Percentiles rank a stretch among this genome's conserved stretches.
Evolutionary conservation across 2,329 filamentous ascomycete genomes (phyloP).

Genomic region (Microascus cirrosus): DNA sequence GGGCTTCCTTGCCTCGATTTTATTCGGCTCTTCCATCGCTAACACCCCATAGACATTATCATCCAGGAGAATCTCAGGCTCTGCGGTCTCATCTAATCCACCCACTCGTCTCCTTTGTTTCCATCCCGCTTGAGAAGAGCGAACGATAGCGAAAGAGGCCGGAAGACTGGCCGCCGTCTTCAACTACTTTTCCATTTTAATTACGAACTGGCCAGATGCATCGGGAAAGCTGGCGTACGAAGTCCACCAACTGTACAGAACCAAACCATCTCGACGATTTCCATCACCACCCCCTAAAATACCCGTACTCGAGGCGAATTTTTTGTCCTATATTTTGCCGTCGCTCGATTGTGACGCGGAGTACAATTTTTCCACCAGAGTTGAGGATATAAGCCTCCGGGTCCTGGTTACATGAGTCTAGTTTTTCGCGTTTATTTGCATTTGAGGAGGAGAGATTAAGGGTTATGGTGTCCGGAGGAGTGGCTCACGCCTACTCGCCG

Average conservation of each 20-base stretch:
- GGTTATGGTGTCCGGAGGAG: too few relatives aligned
- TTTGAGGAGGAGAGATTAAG: not conserved
- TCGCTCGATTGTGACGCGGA: not conserved
- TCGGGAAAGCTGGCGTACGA: conserved; percentile 3
- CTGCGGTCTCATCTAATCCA: conserved; percentile 85
- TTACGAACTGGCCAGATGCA: conserved; percentile 4
- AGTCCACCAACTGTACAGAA: not conserved
- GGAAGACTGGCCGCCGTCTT: not conserved
- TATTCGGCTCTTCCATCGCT: conserved; percentile 24
- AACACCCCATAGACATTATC: conserved; percentile 77
- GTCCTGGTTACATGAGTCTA: not conserved
- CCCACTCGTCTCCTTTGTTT: not conserved
- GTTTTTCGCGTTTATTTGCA: not conserved
- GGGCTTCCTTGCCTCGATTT: not conserved
- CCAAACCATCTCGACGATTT: not conserved
- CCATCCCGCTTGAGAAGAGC: not conserved
- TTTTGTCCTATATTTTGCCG: not conserved
- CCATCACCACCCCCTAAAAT: conserved; percentile 1
- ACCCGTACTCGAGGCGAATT: conserved; percentile 5
- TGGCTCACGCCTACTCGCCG: not conserved
- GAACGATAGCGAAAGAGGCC: not conserved
- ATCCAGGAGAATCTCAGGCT: conserved; percentile 98
- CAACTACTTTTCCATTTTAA: conserved; percentile 3
- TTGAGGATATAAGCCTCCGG: not conserved
- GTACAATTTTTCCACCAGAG: not conserved